A percentile compares a stretch with the other conserved stretches of the same genome.
Conservation (phyloP, 805 yeast genomes). For the Sugiyamaella mastotermitis region DNA sequence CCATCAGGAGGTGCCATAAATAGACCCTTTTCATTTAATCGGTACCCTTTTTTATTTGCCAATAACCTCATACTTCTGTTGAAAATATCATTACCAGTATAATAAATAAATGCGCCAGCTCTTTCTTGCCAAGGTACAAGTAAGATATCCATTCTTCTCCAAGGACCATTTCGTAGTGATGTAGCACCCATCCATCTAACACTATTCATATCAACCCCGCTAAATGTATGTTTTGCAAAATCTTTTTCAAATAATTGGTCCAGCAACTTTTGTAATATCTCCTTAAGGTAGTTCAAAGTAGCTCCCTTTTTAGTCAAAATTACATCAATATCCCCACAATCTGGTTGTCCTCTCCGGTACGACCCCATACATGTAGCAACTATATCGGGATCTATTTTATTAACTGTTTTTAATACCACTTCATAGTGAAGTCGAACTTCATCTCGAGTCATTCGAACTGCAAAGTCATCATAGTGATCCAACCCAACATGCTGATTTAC, state of each 20-base stretch:
- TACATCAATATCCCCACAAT: conserved; percentile 51
- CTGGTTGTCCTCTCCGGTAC: conserved; percentile 41
- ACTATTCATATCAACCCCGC: conserved; percentile 21
- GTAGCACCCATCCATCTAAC: conserved; percentile 32
- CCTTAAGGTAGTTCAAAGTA: conserved; percentile 22
- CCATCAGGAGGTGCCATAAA: conserved; percentile 18
- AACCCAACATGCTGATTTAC: conserved; percentile 37
- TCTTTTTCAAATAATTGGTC: conserved; percentile 24
- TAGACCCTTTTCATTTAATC: conserved; percentile 41
- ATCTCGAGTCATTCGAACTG: conserved; percentile 37
- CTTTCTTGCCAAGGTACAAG: conserved; percentile 39
- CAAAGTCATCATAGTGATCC: conserved; percentile 44
- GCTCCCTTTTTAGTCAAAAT: conserved; percentile 36
- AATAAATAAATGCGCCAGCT: conserved; percentile 47
- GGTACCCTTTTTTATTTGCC: conserved; percentile 36
- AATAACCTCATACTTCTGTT: conserved; percentile 41
- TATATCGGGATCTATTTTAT: conserved; percentile 32
- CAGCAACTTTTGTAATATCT: conserved; percentile 22
- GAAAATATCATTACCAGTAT: conserved; percentile 49
- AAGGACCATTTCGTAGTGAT: conserved; percentile 24
- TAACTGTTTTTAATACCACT: conserved; percentile 25
- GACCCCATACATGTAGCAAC: conserved; percentile 44
- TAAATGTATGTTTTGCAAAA: conserved; percentile 33
- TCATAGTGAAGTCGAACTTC: conserved; percentile 40
- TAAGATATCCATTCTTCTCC: conserved; percentile 52